Evolutionary conservation across 495 filamentous ascomycete genomes (phyloP).

Genomic region (Bombardia bombarda): DNA sequence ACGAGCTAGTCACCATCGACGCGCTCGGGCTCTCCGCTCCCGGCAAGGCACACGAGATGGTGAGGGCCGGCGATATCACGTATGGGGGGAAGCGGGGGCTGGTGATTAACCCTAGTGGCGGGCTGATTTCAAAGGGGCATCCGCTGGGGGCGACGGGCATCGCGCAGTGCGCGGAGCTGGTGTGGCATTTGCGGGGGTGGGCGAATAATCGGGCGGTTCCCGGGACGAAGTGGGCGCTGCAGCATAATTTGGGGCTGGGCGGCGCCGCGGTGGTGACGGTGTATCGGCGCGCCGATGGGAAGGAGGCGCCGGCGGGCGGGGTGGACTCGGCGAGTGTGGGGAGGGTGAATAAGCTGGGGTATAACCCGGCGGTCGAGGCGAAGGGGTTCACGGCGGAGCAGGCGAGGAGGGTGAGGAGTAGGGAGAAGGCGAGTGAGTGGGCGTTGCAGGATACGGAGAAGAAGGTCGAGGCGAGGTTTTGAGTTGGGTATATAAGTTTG

Average conservation of each 20-base stretch:
- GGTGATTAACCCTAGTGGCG: conserved; percentile 89
- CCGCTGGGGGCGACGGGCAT: conserved; percentile 88
- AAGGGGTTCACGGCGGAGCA: conserved; percentile 76
- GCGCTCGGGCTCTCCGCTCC: conserved; percentile 69
- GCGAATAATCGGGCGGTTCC: conserved; percentile 77
- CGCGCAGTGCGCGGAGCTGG: conserved; percentile 90
- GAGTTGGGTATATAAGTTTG: conserved; percentile 18
- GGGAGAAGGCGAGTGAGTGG: conserved; percentile 58
- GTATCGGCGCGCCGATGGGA: conserved; percentile 80
- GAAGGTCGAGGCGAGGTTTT: conserved; percentile 53
- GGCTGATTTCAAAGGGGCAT: conserved; percentile 93
- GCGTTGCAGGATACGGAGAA: conserved; percentile 65
- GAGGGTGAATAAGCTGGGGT: conserved; percentile 61
- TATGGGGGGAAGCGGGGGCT: conserved; percentile 83
- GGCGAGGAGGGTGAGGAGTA: conserved; percentile 62
- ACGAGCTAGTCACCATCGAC: conserved; percentile 87
- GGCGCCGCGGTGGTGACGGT: conserved; percentile 88
- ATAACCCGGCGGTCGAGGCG: conserved; percentile 89
- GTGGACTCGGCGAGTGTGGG: conserved; percentile 53
- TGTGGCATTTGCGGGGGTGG: conserved; percentile 96
- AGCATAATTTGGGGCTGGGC: conserved; percentile 91
- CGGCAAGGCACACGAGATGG: conserved; percentile 90
- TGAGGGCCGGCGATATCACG: conserved; percentile 80
- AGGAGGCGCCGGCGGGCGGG: conserved; percentile 42
- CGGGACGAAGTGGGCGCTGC: conserved; percentile 63